Evolutionary conservation across 1,284 basidiomycete species (phyloP), one percentile per base, ranked within the genome.

Genomic region (Ceratobasidium sp.): DNA sequence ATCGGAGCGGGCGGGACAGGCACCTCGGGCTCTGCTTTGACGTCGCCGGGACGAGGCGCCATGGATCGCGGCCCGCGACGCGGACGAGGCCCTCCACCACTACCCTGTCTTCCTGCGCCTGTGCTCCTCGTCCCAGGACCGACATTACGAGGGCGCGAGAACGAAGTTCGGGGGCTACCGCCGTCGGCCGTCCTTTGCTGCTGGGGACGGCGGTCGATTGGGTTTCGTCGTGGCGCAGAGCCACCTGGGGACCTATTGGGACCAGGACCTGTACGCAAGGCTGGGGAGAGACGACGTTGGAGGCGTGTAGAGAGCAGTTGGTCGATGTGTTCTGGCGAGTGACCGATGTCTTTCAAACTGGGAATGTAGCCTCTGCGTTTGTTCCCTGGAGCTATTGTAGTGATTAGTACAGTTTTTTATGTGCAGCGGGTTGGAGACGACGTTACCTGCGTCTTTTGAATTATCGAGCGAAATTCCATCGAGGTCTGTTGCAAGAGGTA

Each of bases 391-490:
- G 1, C 50, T 54, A 65, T 30, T 35, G 12, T 1, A 3, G 20
- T 33, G 33, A 35, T 33, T 12, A 23, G 44, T n/a, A n/a, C 27
- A 4, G 16, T 18, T 7, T 30, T 33, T 30, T 14, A 18, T 65
- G 60, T 12, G 35, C 48, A 30, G 12, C n/a, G 57, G 60, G 20
- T 12, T 60, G 27, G 27, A 60, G 33, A 6, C 30, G 6, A 33
- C 44, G 62, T 33, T 23, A 70, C 68, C 68, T 50, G 54, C 20
- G 30, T 27, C 27, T 27, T 18, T 46, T 6, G 57, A 14, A 14
- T 23, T 55, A 27, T 73, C 69, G 8, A 73, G 57, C 23, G 69
- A 73, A 35, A 73, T 73, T 20, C 69, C 69, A 48, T 35, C 69
- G 1, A 73, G 44, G 35, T 73, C 69, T 23, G 27, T 38, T 33